phyloP scores from a whole-genome alignment of 768 basidiomycete species.

The Zangia roseola region DNA sequence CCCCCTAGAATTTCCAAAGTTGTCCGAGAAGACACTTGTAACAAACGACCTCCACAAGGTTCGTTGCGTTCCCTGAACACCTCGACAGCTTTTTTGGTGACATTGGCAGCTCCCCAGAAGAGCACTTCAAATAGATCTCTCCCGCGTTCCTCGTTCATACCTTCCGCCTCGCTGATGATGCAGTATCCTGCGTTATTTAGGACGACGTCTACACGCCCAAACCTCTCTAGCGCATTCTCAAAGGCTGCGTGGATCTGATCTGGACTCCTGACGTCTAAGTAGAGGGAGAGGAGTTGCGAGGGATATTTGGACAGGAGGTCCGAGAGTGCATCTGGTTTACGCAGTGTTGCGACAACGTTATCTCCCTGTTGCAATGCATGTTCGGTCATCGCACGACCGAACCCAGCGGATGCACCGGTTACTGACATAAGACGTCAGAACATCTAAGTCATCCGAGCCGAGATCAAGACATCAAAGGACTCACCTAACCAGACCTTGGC shows the following conservation, averaged over 20 bases:
- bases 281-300: slow-evolving; percentile 36
- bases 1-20: slow-evolving; percentile 22
- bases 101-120: slow-evolving; percentile 39
- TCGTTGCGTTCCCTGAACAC: slow-evolving; percentile 39
- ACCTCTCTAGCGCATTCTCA: slow-evolving; percentile 30
- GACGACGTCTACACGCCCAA: slow-evolving; percentile 45
- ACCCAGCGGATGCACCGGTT: slow-evolving; percentile 40
- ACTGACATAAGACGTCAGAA: slow-evolving; percentile 25
- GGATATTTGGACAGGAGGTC: slow-evolving; percentile 29
- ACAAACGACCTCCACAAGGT: slow-evolving; percentile 38
- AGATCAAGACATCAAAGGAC: not conserved
- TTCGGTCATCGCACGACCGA: slow-evolving; percentile 38
- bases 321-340: slow-evolving; percentile 29
- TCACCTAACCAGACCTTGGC: slow-evolving; percentile 27
- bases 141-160: slow-evolving; percentile 32
- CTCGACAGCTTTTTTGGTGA: slow-evolving; percentile 32
- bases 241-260: slow-evolving; percentile 37
- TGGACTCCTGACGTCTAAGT: slow-evolving; percentile 38
- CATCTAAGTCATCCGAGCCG: not conserved
- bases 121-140: slow-evolving; percentile 37
- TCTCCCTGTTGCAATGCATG: slow-evolving; percentile 38
- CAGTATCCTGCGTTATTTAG: slow-evolving; percentile 42
- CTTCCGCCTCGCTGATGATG: slow-evolving; percentile 38
- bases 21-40: slow-evolving; percentile 36
- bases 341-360: slow-evolving; percentile 42